Base-by-base conservation (phyloP, 306 rosid genomes). In the Inga laurina region DNA sequence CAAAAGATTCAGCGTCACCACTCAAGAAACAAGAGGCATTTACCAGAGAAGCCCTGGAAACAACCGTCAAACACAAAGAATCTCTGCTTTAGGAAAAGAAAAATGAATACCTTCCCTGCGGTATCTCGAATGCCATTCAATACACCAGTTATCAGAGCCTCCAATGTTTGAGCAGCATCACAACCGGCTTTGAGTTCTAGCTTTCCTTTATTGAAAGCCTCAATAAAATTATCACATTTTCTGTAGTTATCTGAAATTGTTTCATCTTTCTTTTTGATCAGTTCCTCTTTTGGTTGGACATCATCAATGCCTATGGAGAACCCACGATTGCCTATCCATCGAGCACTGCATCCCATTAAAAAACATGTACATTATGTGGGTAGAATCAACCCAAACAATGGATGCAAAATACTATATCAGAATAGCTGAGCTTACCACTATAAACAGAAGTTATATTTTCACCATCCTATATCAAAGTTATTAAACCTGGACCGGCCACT, bases 251-350 rank as follows among this genome's bases (percentile, higher is more conserved):
- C 84, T 3, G 82, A 85, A 70, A 95, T 91, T 68, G 89, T 87
- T 86, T 87, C 80, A 44, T 89, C 89, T 74, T 88, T 95, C 90
- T 82, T 78, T 3, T 79, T 45, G 30, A 85, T 81, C 90, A 95
- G 85, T 43, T 32, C 48, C 75, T 84, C 82, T 85, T 92, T 94
- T 24, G 98, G 97, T 85, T 95, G 97, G 74, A 95, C 99, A 86
- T 95, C 99, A 72, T 94, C 97, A 84, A 95, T 92, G 76, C 99
- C 99, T 82, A 95, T 93, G 24, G 99, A 88, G 91, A 95, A 95
- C 74, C 99, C 99, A 79, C 91, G 98, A 83, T 95, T 95, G 72
- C 99, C 99, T 68, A 95, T 93, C 99, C 99, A 95, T 37, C 96
- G 93, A 8, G 99, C 99, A 92, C 99, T 95, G 88, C 91, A 86